phyloP scores from a whole-genome alignment of 2,329 filamentous ascomycete genomes.

The Claviceps digitariae region DNA sequence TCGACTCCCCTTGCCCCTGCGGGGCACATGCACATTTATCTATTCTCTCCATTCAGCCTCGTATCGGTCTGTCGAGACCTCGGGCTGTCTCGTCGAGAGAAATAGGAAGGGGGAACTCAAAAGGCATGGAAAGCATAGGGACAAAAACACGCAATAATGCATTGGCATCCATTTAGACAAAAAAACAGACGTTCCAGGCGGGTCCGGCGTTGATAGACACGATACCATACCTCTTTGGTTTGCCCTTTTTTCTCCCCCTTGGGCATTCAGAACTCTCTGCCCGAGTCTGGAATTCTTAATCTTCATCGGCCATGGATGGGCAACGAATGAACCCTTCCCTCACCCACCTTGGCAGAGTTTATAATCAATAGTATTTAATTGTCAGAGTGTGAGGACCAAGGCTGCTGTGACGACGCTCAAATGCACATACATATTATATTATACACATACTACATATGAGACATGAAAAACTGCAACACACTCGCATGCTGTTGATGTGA shows the following conservation, averaged over 20 bases:
- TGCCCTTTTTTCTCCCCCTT: neutral
- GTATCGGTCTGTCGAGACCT: neutral
- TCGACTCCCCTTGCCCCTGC: neutral
- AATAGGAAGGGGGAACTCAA: neutral
- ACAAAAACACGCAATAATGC: neutral
- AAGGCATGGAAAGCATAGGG: neutral
- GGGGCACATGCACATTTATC: neutral
- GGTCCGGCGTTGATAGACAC: constrained; percentile 11
- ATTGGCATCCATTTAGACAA: constrained; percentile 7
- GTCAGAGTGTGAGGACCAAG: neutral
- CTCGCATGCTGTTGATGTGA: too few species aligned
- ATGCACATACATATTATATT: too few species aligned
- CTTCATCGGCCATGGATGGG: too few species aligned
- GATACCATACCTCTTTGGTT: constrained; percentile 10
- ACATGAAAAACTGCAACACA: too few species aligned
- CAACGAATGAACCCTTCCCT: too few species aligned
- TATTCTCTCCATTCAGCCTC: neutral
- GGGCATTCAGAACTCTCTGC: neutral
- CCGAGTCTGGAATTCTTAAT: neutral
- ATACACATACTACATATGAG: too few species aligned
- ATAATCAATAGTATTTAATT: neutral
- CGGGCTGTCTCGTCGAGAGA: neutral
- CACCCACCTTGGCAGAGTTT: neutral
- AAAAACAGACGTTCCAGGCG: constrained; percentile 9
- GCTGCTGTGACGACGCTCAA: too few species aligned